These are phyloP conservation scores for Aristolochia contorta DNA, from an alignment of 164 flowering plant genomes.

Conservation along the genomic window DNA sequence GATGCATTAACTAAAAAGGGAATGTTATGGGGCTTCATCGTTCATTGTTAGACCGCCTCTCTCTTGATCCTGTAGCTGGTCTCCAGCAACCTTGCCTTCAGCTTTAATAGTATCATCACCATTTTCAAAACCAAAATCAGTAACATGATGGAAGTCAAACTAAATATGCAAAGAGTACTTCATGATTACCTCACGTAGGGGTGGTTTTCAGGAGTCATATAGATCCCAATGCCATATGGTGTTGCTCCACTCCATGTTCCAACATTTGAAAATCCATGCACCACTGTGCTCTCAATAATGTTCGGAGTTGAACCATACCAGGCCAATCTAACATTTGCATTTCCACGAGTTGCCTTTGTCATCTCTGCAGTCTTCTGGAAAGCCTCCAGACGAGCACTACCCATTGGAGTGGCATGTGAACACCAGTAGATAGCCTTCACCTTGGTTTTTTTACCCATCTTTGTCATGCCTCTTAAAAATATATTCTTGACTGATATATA, in stretches of 20 bases:
- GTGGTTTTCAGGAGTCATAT: slow-evolving; percentile 27
- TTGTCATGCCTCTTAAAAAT: slow-evolving; percentile 21
- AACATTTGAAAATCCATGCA: slow-evolving; percentile 35
- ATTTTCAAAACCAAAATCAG: neutral
- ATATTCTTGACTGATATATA: slow-evolving; percentile 14
- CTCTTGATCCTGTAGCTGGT: no score
- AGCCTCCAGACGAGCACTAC: slow-evolving; percentile 25
- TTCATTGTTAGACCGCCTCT: no score
- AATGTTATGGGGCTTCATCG: no score
- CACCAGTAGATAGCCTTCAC: slow-evolving; percentile 33
- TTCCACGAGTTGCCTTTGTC: slow-evolving; percentile 31
- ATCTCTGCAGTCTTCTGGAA: slow-evolving; percentile 29
- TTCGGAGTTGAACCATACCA: slow-evolving; percentile 36
- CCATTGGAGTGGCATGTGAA: slow-evolving; percentile 17
- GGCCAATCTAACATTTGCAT: slow-evolving; percentile 25
- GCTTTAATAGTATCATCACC: no score
- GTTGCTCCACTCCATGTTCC: slow-evolving; percentile 8
- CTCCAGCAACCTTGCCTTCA: no score
- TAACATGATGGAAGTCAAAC: neutral
- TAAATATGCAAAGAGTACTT: neutral
- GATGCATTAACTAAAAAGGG: no score
- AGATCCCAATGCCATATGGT: slow-evolving; percentile 32
- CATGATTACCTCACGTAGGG: slow-evolving; percentile 25
- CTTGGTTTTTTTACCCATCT: slow-evolving; percentile 9
- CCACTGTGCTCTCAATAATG: slow-evolving; percentile 21